These are phyloP conservation scores for Pseudohalonectria lignicola DNA, from an alignment of 2,329 filamentous ascomycete species.

Conservation along the genomic window DNA sequence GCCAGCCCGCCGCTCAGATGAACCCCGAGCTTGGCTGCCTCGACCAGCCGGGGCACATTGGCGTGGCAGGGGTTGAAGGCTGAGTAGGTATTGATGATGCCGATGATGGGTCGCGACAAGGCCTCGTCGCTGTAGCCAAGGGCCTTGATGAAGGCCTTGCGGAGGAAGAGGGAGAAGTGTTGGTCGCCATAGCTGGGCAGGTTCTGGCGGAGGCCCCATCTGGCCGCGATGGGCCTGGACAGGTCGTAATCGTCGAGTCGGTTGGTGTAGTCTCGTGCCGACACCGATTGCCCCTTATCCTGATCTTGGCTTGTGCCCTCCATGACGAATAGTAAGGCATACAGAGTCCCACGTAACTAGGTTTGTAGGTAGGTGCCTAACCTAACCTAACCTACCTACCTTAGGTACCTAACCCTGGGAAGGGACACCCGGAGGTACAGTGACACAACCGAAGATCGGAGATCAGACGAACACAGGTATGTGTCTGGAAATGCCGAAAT, in stretches of 20 bases:
- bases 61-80: conserved; percentile 67
- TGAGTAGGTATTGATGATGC: conserved; percentile 63
- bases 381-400: no score
- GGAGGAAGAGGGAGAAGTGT: conserved; percentile 64
- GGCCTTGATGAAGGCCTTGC: conserved; percentile 70
- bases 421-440: no score
- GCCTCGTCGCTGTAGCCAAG: conserved; percentile 64
- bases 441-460: no score
- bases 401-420: no score
- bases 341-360: no score
- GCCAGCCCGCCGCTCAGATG: conserved; percentile 57
- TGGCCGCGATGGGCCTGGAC: conserved; percentile 34
- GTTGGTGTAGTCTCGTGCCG: no score
- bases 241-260: conserved; percentile 53
- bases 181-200: conserved; percentile 61
- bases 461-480: no score
- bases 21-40: conserved; percentile 58
- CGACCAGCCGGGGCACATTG: conserved; percentile 60
- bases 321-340: no score
- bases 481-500: no score
- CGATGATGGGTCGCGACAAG: conserved; percentile 59
- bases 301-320: no score
- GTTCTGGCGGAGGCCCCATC: conserved; percentile 43
- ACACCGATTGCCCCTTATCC: no score
- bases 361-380: no score